Evolutionary conservation across 208 protist species (phyloP).

Genomic region (Leishmania aethiopica): DNA sequence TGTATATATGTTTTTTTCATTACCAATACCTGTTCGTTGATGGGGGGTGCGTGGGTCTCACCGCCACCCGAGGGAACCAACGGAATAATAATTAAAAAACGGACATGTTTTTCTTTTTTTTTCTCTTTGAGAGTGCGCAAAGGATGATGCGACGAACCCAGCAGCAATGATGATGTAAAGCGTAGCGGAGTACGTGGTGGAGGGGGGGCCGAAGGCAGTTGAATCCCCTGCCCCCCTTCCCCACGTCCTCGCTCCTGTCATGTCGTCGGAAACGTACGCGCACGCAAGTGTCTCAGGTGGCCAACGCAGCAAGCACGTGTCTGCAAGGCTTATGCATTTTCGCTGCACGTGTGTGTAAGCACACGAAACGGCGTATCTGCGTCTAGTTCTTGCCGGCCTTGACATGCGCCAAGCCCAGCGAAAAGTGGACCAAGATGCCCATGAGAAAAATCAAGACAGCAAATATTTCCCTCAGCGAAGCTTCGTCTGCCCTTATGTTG

Average conservation of each 20-base stretch:
- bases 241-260: not conserved
- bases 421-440: not conserved
- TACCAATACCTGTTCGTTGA: no score
- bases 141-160: not conserved
- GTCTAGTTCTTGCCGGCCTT: not conserved
- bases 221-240: not conserved
- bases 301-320: not conserved
- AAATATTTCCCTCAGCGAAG: not conserved
- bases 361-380: not conserved
- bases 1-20: no score
- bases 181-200: not conserved
- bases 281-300: not conserved
- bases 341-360: not conserved
- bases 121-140: not conserved
- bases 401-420: not conserved
- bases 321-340: not conserved
- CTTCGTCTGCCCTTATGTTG: not conserved
- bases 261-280: not conserved
- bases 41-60: not conserved
- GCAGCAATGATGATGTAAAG: not conserved
- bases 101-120: no score
- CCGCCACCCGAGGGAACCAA: not conserved
- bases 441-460: not conserved
- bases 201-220: no score
- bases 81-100: no score